A percentile compares a stretch with the other conserved stretches of the same genome.
Evolutionary conservation across 2,329 filamentous ascomycete species (phyloP).

Genomic region (Lecanoromycetidae sp.): DNA sequence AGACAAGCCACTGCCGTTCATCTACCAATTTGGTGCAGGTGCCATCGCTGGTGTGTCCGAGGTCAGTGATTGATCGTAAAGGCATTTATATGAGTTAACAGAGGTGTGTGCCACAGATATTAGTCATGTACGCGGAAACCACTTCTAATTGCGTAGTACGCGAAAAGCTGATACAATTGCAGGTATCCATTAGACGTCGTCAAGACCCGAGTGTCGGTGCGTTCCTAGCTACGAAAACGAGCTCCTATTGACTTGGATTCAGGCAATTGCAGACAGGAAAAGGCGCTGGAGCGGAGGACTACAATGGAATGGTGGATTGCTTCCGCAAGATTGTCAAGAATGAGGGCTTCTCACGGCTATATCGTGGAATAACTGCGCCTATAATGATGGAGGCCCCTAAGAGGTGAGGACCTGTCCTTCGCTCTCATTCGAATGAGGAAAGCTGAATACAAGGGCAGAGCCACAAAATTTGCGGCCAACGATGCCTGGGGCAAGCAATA

Average conservation of each 20-base stretch:
- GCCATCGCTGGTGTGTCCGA: slow-evolving; percentile 97
- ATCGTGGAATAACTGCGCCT: slow-evolving; percentile 88
- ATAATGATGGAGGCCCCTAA: slow-evolving; percentile 98
- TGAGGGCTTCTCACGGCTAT: slow-evolving; percentile 84
- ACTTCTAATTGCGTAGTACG: background rate
- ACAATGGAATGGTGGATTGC: slow-evolving; percentile 97
- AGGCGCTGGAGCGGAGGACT: slow-evolving; percentile 63
- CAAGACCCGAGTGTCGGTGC: slow-evolving; percentile 52
- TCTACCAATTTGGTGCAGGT: slow-evolving; percentile 91
- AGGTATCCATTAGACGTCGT: slow-evolving; percentile 99
- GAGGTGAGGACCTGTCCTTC: slow-evolving; percentile 32
- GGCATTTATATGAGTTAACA: background rate
- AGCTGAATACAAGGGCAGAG: slow-evolving; percentile 37
- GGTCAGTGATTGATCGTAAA: slow-evolving; percentile 36
- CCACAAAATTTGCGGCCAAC: slow-evolving; percentile 97
- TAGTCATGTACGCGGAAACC: slow-evolving; percentile 57
- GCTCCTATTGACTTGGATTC: slow-evolving; percentile 8
- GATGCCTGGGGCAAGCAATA: slow-evolving; percentile 97
- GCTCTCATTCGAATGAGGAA: background rate
- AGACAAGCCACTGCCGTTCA: slow-evolving; percentile 66
- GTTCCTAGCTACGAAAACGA: background rate
- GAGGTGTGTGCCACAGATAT: slow-evolving; percentile 48
- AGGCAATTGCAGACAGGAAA: slow-evolving; percentile 78
- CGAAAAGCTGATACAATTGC: slow-evolving; percentile 22
- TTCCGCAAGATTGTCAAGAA: slow-evolving; percentile 93